Conservation (phyloP, 2,329 filamentous ascomycete genomes). For the Chlorencoelia australis region DNA sequence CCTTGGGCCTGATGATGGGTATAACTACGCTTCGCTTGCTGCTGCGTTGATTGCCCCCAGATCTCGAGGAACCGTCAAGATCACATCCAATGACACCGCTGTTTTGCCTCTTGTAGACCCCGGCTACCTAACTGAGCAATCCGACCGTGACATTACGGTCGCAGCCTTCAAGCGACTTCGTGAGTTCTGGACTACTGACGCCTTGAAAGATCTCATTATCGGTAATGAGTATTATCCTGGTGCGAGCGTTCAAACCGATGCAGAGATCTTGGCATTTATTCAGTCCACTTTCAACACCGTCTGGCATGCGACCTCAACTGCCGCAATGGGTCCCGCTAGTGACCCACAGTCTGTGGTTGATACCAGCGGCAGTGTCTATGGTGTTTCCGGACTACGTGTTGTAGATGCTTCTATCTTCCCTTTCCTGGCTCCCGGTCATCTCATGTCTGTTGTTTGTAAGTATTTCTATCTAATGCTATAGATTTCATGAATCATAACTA, state of each 20-base stretch:
- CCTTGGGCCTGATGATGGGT: conserved; percentile 3
- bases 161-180: conserved; percentile 34
- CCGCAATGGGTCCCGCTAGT: conserved; percentile 41
- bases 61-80: conserved; percentile 35
- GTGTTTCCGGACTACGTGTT: conserved; percentile 15
- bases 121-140: conserved; percentile 34
- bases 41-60: conserved; percentile 31
- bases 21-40: conserved; percentile 6
- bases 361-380: conserved; percentile 15
- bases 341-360: conserved; percentile 28
- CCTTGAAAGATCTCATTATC: conserved; percentile 11
- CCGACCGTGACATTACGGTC: conserved; percentile 36
- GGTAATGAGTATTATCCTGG: conserved; percentile 16
- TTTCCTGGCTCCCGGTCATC: conserved; percentile 31
- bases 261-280: conserved; percentile 14
- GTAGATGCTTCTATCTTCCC: conserved; percentile 19
- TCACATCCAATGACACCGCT: conserved; percentile 28
- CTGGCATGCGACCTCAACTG: conserved; percentile 47
- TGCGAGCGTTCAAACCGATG: conserved; percentile 12
- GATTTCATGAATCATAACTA: neutral
- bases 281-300: conserved; percentile 21
- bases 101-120: conserved; percentile 33
- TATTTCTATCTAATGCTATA: conserved; percentile 2
- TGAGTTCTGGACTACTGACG: conserved; percentile 15
- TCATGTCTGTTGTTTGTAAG: conserved; percentile 32